These are phyloP conservation scores for Xerophyta viscosa DNA, from an alignment of 106 monocot species.

Conservation along the genomic window DNA sequence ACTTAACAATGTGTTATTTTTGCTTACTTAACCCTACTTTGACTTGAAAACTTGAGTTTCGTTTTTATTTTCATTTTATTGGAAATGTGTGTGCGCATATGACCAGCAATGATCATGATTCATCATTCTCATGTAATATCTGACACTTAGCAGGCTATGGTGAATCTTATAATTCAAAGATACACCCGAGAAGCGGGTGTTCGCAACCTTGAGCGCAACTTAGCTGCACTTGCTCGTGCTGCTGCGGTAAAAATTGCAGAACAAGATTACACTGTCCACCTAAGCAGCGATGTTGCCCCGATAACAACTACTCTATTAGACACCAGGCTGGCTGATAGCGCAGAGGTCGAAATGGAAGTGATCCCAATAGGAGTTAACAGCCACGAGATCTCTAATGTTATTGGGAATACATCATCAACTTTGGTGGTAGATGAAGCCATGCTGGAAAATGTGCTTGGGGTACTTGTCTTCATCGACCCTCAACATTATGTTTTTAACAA, in stretches of 20 bases:
- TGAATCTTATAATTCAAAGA: constrained; percentile 73
- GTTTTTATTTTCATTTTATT: no score
- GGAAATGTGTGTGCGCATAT: no score
- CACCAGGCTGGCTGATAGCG: constrained; percentile 61
- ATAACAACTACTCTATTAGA: constrained; percentile 60
- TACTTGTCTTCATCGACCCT: constrained; percentile 20
- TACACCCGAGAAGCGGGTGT: constrained; percentile 99
- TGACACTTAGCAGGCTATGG: constrained; percentile 63
- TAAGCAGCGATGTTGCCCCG: constrained; percentile 55
- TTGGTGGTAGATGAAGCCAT: constrained; percentile 74
- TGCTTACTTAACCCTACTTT: no score
- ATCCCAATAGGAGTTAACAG: constrained; percentile 68
- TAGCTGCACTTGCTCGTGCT: constrained; percentile 86
- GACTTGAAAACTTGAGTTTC: no score
- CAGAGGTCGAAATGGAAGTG: constrained; percentile 97
- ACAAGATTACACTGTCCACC: constrained; percentile 41
- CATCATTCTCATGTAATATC: no score
- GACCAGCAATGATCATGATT: no score
- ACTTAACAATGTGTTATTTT: no score
- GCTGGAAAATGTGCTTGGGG: constrained; percentile 98
- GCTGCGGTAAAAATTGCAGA: constrained; percentile 93
- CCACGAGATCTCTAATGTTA: constrained; percentile 55
- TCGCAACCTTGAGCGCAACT: constrained; percentile 73
- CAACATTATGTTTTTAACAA: background rate
- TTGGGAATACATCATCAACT: constrained; percentile 29